A percentile compares a stretch with the other conserved stretches of the same genome.
These are phyloP conservation scores for Sclerotinia glacialis DNA, from an alignment of 2,329 filamentous ascomycete genomes.

Conservation along the genomic window DNA sequence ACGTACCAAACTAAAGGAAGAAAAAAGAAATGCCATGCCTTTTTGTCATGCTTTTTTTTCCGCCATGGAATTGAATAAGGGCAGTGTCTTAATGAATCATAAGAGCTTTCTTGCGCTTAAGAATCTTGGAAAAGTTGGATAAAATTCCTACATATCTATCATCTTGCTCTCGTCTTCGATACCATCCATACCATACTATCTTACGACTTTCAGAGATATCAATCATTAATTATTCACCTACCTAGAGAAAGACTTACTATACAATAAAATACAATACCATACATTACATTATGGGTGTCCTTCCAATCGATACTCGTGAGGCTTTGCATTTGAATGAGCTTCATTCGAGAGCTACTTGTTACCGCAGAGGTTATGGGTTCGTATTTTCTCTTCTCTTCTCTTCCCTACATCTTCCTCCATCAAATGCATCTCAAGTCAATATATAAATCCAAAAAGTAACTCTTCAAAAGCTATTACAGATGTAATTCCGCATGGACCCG, in stretches of 20 bases:
- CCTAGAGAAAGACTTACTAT: too few species aligned
- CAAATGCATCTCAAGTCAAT: too few species aligned
- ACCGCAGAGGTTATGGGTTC: slow-evolving; percentile 2
- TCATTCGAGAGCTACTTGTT: slow-evolving; percentile 13
- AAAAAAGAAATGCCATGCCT: neutral
- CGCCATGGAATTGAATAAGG: neutral
- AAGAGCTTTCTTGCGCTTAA: neutral
- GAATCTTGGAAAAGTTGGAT: slow-evolving; percentile 12
- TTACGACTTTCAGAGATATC: neutral
- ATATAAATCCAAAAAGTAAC: neutral
- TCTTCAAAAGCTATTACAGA: slow-evolving; percentile 5
- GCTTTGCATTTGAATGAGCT: slow-evolving; percentile 12
- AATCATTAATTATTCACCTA: neutral
- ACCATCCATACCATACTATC: neutral
- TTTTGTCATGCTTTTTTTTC: neutral
- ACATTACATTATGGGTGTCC: slow-evolving; percentile 13
- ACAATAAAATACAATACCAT: neutral
- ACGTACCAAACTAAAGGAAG: neutral
- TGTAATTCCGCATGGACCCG: slow-evolving; percentile 25
- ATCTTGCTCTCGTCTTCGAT: too few species aligned
- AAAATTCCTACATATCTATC: too few species aligned
- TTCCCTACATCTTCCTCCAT: neutral
- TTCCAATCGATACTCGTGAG: slow-evolving; percentile 22
- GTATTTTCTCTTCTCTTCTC: neutral
- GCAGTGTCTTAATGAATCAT: neutral